Conservation (phyloP, 2,329 filamentous ascomycete species). For the Aschersonia sp. region DNA sequence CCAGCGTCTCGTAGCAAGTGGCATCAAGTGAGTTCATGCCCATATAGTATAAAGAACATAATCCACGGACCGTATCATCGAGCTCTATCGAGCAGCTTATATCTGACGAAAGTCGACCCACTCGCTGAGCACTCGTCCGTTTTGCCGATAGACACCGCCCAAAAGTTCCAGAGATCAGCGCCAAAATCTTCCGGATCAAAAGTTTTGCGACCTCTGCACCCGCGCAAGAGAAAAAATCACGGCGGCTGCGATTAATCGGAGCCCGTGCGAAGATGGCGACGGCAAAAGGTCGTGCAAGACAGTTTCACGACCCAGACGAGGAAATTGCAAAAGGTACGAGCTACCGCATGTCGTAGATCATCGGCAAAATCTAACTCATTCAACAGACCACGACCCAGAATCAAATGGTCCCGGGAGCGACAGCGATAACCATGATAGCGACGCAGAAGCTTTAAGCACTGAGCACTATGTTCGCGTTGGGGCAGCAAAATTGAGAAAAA, state of each 20-base stretch:
- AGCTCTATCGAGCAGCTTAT: too few species aligned
- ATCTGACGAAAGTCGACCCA: too few species aligned
- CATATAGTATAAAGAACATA: too few species aligned
- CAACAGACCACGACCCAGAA: constrained; percentile 71
- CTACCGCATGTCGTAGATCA: neutral
- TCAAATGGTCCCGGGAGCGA: constrained; percentile 44
- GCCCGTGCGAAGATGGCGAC: constrained; percentile 27
- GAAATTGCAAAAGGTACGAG: constrained; percentile 43
- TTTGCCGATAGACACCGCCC: too few species aligned
- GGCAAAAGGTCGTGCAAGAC: constrained; percentile 38
- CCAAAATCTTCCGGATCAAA: too few species aligned
- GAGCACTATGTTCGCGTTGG: constrained; percentile 79
- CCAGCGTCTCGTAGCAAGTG: too few species aligned
- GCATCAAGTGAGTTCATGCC: too few species aligned
- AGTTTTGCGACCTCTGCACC: too few species aligned
- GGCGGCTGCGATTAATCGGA: constrained; percentile 1
- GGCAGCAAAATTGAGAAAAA: constrained; percentile 72
- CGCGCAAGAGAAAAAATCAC: constrained; percentile 2
- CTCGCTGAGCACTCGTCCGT: too few species aligned
- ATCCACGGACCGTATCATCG: too few species aligned
- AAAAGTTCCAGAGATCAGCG: too few species aligned
- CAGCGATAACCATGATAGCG: constrained; percentile 34
- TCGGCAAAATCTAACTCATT: neutral
- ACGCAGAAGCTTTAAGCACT: constrained; percentile 46
- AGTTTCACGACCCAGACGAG: constrained; percentile 49